Conservation (phyloP, 768 basidiomycete genomes). For the Auriculariales sp. region DNA sequence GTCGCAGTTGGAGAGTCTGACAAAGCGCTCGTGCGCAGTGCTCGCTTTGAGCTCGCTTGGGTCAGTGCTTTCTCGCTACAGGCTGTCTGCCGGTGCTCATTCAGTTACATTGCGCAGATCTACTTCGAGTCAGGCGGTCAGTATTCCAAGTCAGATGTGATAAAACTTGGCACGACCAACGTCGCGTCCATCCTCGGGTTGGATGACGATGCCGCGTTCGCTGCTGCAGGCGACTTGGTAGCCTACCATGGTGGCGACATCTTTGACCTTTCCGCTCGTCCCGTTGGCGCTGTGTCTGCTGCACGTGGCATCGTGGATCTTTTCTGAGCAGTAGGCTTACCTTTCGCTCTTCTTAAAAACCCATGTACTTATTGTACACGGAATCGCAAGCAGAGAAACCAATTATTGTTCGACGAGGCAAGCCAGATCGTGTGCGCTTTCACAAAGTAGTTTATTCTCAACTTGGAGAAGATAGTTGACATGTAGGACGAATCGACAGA, state of each 20-base stretch:
- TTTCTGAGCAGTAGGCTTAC: neutral
- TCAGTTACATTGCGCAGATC: neutral
- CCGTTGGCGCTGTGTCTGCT: slow-evolving; percentile 2
- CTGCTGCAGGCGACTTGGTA: slow-evolving; percentile 18
- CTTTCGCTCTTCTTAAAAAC: neutral
- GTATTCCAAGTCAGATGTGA: slow-evolving; percentile 15
- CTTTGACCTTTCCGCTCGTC: slow-evolving; percentile 10
- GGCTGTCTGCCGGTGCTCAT: slow-evolving; percentile 8
- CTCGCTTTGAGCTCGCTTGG: slow-evolving; percentile 8
- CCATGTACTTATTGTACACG: neutral
- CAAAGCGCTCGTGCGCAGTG: slow-evolving; percentile 19
- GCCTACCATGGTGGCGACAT: slow-evolving; percentile 17
- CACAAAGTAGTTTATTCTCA: neutral
- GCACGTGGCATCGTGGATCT: neutral
- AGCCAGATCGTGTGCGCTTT: neutral
- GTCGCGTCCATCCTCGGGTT: slow-evolving; percentile 23
- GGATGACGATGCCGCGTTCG: slow-evolving; percentile 9
- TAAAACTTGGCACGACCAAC: slow-evolving; percentile 21
- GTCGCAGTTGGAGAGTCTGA: slow-evolving; percentile 13
- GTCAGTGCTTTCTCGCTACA: slow-evolving; percentile 18
- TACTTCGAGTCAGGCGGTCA: slow-evolving; percentile 12
- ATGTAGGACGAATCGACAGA: slow-evolving; percentile 52
- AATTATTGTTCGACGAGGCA: neutral
- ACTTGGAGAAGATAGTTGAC: slow-evolving; percentile 23
- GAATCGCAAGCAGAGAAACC: too few relatives aligned